phyloP scores from a whole-genome alignment of 768 basidiomycete genomes.

The Leccinum subgranulosum region DNA sequence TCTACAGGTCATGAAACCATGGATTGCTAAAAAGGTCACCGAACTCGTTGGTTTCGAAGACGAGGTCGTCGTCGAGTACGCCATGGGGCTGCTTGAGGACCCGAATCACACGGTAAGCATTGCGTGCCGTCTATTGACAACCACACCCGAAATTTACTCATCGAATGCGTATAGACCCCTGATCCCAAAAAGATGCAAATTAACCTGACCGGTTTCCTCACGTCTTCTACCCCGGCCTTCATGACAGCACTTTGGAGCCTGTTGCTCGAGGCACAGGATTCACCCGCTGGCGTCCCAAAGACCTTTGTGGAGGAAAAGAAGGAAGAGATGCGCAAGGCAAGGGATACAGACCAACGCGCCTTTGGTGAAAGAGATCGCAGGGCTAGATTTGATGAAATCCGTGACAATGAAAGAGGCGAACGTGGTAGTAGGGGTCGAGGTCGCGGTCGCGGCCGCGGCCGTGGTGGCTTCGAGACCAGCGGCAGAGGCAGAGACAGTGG shows the following conservation, averaged over 20 bases:
- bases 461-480: conserved; percentile 48
- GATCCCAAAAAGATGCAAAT: conserved; percentile 98
- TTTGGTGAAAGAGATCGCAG: conserved; percentile 73
- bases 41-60: conserved; percentile 94
- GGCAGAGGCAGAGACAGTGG: conserved; percentile 54
- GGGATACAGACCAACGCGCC: conserved; percentile 59
- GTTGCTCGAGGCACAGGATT: conserved; percentile 89
- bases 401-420: conserved; percentile 54
- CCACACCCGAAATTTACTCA: not conserved
- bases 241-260: conserved; percentile 89
- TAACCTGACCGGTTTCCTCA: conserved; percentile 88
- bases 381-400: conserved; percentile 63
- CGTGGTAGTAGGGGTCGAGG: conserved; percentile 53
- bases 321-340: conserved; percentile 75
- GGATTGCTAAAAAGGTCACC: conserved; percentile 92
- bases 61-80: conserved; percentile 95
- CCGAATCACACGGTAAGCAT: conserved; percentile 69
- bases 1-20: conserved; percentile 84
- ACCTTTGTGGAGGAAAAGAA: conserved; percentile 93
- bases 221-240: conserved; percentile 79
- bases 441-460: conserved; percentile 53
- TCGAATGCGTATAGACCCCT: conserved; percentile 52
- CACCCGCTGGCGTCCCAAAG: conserved; percentile 84
- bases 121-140: not conserved
- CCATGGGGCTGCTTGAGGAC: conserved; percentile 92